Percentiles rank a stretch among this genome's conserved stretches.
These are phyloP conservation scores for Saccharomyces eubayanus DNA, from an alignment of 805 yeast species.

Conservation along the genomic window DNA sequence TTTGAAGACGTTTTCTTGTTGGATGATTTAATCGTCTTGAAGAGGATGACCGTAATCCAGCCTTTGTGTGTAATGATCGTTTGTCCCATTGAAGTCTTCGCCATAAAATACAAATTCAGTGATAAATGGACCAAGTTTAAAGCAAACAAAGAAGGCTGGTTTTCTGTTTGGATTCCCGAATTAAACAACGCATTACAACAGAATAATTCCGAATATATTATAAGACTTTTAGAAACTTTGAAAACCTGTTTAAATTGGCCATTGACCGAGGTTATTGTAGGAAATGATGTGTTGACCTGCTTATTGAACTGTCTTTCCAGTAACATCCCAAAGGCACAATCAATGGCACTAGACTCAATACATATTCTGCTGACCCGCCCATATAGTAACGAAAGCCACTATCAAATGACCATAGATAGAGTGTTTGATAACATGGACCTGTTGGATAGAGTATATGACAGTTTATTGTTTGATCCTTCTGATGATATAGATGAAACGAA, in stretches of 20 bases:
- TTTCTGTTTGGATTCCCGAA: conserved; percentile 57
- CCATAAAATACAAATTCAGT: conserved; percentile 52
- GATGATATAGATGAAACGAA: conserved; percentile 70
- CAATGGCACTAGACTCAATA: conserved; percentile 82
- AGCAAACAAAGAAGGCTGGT: conserved; percentile 78
- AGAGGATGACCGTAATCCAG: conserved; percentile 64
- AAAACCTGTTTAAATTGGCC: conserved; percentile 92
- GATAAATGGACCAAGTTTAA: conserved; percentile 45
- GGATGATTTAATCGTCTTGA: conserved; percentile 85
- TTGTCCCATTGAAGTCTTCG: conserved; percentile 59
- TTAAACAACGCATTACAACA: conserved; percentile 39
- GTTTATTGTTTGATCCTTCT: conserved; percentile 42
- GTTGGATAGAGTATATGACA: conserved; percentile 54
- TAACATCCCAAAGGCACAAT: conserved; percentile 58
- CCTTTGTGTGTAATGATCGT: conserved; percentile 80
- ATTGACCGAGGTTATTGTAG: conserved; percentile 62
- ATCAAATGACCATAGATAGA: conserved; percentile 67
- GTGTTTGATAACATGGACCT: conserved; percentile 75
- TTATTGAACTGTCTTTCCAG: conserved; percentile 52
- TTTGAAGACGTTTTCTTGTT: conserved; percentile 89
- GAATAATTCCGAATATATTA: conserved; percentile 42
- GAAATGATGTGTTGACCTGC: conserved; percentile 55
- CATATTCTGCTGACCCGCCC: conserved; percentile 80
- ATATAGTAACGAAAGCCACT: conserved; percentile 58
- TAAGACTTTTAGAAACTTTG: conserved; percentile 68